A percentile compares a stretch with the other conserved stretches of the same genome.
These are phyloP conservation scores for Ramalina peruviana DNA, from an alignment of 495 filamentous ascomycete species.

Conservation along the genomic window DNA sequence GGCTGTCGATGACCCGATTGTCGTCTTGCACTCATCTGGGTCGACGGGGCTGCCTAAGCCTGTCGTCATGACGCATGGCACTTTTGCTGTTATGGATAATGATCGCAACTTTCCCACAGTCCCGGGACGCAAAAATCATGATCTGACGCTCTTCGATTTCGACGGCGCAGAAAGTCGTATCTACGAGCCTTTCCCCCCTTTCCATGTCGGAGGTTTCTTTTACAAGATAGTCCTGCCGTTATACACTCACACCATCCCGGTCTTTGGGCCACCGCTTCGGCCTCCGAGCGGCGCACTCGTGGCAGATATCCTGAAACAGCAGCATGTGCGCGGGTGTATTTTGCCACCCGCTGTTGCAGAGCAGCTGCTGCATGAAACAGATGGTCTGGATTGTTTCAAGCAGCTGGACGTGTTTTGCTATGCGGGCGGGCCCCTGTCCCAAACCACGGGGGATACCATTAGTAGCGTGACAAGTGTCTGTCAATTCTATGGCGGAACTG, in stretches of 20 bases:
- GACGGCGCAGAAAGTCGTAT: conserved; percentile 12
- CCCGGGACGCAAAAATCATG: conserved; percentile 17
- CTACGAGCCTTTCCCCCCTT: conserved; percentile 17
- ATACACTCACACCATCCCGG: conserved; percentile 13
- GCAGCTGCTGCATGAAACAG: conserved; percentile 14
- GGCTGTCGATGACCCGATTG: conserved; percentile 11
- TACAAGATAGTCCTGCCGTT: background rate
- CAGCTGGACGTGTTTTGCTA: conserved; percentile 18
- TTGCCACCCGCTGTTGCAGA: conserved; percentile 17
- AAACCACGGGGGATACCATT: conserved; percentile 13
- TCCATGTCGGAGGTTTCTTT: conserved; percentile 13
- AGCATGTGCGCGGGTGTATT: conserved; percentile 14
- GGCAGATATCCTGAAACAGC: conserved; percentile 14
- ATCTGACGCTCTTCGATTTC: conserved; percentile 16
- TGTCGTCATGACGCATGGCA: conserved; percentile 16
- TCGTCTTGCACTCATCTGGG: conserved; percentile 16
- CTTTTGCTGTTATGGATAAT: conserved; percentile 19
- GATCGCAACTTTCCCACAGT: conserved; percentile 18
- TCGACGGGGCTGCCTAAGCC: conserved; percentile 19
- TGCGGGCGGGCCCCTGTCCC: conserved; percentile 18
- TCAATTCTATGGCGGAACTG: conserved; percentile 18
- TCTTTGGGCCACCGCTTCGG: conserved; percentile 16
- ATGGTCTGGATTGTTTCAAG: conserved; percentile 11
- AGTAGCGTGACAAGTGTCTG: conserved; percentile 19
- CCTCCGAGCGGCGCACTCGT: conserved; percentile 17